Evolutionary conservation across 768 basidiomycete genomes (phyloP).

Genomic region (Sporobolomyces roseus): DNA sequence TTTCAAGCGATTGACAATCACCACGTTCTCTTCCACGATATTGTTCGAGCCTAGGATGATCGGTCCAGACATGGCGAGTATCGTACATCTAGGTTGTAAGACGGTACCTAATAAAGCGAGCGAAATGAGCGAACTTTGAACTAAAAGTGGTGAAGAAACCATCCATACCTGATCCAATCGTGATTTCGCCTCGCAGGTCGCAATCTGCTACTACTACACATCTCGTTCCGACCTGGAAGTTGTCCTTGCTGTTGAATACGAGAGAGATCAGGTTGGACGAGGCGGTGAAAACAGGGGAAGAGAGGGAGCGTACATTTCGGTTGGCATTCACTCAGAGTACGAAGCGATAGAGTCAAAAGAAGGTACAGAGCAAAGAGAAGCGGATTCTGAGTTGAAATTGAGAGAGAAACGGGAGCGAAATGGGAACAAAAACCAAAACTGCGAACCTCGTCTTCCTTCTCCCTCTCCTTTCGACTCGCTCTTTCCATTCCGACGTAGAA

Average conservation of each 20-base stretch:
- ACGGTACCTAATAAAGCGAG: slow-evolving; percentile 66
- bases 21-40: slow-evolving; percentile 84
- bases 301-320: slow-evolving; percentile 3
- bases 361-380: too few relatives aligned
- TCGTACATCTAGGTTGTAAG: slow-evolving; percentile 88
- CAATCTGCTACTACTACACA: slow-evolving; percentile 89
- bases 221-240: slow-evolving; percentile 79
- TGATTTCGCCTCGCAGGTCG: slow-evolving; percentile 89
- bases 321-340: slow-evolving; percentile 5
- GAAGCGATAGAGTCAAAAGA: too few relatives aligned
- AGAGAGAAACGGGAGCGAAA: too few relatives aligned
- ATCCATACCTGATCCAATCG: slow-evolving; percentile 86
- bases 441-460: not conserved
- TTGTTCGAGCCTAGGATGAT: slow-evolving; percentile 84
- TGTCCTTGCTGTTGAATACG: slow-evolving; percentile 15
- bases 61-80: slow-evolving; percentile 83
- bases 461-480: not conserved
- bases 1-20: slow-evolving; percentile 78
- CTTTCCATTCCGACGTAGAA: too few relatives aligned
- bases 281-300: not conserved
- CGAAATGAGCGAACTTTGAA: too few relatives aligned
- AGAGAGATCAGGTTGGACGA: not conserved
- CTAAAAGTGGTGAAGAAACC: too few relatives aligned
- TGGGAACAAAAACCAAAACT: too few relatives aligned
- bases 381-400: too few relatives aligned